Conservation (phyloP, 2,329 filamentous ascomycete genomes). For the Cladophialophora yegresii region DNA sequence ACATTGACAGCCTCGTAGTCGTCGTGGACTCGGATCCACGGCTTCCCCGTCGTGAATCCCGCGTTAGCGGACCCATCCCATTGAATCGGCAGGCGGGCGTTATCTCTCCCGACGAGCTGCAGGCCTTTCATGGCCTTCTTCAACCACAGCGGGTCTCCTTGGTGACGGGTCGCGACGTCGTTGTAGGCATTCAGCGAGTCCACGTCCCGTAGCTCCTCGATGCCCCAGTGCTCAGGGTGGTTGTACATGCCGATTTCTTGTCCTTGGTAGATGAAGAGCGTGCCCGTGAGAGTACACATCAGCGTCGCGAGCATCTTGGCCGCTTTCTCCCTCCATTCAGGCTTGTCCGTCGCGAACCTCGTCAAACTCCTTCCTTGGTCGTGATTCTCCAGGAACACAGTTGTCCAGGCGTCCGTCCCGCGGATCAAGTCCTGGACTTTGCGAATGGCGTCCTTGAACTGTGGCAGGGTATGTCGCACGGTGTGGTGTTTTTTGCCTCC, state of each 20-base stretch:
- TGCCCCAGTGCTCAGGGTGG: constrained; percentile 51
- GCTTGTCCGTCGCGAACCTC: constrained; percentile 55
- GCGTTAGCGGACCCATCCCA: constrained; percentile 63
- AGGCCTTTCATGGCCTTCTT: constrained; percentile 56
- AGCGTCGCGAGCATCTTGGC: constrained; percentile 64
- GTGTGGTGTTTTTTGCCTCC: constrained; percentile 35
- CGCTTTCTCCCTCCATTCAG: constrained; percentile 52
- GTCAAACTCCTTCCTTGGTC: constrained; percentile 63
- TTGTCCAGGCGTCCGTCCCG: constrained; percentile 63
- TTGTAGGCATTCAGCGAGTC: constrained; percentile 47
- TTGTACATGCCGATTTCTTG: constrained; percentile 62
- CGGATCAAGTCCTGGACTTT: constrained; percentile 60
- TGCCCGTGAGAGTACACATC: constrained; percentile 57
- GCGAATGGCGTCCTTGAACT: constrained; percentile 56
- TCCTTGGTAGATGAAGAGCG: constrained; percentile 59
- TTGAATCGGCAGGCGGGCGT: constrained; percentile 71
- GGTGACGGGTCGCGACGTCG: constrained; percentile 42
- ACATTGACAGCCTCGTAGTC: constrained; percentile 66
- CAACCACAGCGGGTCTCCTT: constrained; percentile 43
- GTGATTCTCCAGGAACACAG: constrained; percentile 67
- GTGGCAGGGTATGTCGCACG: constrained; percentile 44
- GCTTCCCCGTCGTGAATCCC: constrained; percentile 64
- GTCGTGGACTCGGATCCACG: constrained; percentile 72
- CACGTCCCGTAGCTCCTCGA: constrained; percentile 42
- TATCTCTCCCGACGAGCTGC: constrained; percentile 58